A percentile compares a stretch with the other conserved stretches of the same genome.
These are phyloP conservation scores for Sanghuangporus weigelae DNA, from an alignment of 1,284 basidiomycete species.

Conservation along the genomic window DNA sequence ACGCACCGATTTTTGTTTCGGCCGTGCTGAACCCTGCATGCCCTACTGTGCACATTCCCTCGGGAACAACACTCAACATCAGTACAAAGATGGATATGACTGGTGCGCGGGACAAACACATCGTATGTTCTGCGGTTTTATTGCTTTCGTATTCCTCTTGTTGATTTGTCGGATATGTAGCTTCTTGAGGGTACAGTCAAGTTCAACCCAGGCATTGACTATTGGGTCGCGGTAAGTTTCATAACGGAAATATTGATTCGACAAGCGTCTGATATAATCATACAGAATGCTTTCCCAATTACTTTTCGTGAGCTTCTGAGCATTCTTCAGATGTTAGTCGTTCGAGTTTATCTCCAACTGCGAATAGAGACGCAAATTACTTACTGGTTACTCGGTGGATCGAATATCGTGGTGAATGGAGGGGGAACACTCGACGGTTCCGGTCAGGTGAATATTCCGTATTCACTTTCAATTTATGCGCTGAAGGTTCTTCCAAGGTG, in stretches of 20 bases:
- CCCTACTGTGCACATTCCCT: slow-evolving; percentile 39
- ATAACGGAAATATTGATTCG: background rate
- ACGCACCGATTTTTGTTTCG: slow-evolving; percentile 42
- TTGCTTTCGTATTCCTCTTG: background rate
- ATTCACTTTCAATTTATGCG: background rate
- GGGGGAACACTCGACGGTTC: slow-evolving; percentile 58
- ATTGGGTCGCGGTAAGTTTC: slow-evolving; percentile 43
- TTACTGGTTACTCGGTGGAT: slow-evolving; percentile 59
- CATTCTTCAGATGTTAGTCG: background rate
- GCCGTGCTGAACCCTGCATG: slow-evolving; percentile 38
- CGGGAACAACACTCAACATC: slow-evolving; percentile 45
- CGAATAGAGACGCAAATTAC: slow-evolving; percentile 43
- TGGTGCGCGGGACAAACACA: slow-evolving; percentile 41
- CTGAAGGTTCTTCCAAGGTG: slow-evolving; percentile 28
- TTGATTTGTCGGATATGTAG: slow-evolving; percentile 25
- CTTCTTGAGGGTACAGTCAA: slow-evolving; percentile 44
- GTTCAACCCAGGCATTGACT: slow-evolving; percentile 46
- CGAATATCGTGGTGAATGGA: slow-evolving; percentile 50
- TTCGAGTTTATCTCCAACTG: background rate
- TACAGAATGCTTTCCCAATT: slow-evolving; percentile 47
- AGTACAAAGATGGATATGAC: slow-evolving; percentile 50
- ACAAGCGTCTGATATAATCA: background rate
- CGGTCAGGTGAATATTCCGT: slow-evolving; percentile 38
- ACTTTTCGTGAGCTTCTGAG: slow-evolving; percentile 32
- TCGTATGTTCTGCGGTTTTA: slow-evolving; percentile 31